phyloP scores from a whole-genome alignment of 164 flowering plant genomes.

The Buxus sempervirens region DNA sequence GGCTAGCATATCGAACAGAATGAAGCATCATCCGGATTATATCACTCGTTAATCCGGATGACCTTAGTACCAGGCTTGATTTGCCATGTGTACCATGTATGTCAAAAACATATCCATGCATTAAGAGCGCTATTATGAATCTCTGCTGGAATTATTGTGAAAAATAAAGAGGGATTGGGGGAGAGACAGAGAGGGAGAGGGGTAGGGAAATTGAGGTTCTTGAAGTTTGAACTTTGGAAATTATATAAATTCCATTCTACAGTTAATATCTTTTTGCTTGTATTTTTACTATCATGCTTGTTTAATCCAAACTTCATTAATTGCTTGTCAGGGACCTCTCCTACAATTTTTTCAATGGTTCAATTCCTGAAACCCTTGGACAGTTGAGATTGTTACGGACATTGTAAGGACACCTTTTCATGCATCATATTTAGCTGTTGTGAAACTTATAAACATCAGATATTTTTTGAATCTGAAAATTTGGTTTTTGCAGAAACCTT shows the following conservation, averaged over 20 bases:
- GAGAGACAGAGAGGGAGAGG: too few species aligned
- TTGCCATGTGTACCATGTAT: background rate
- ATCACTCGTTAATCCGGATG: background rate
- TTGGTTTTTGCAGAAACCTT: constrained; percentile 61
- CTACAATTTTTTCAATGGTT: constrained; percentile 79
- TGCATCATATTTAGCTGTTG: constrained; percentile 3
- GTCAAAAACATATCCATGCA: background rate
- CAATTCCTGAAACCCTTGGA: constrained; percentile 93
- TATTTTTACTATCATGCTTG: background rate
- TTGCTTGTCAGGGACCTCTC: constrained; percentile 79
- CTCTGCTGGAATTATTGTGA: background rate
- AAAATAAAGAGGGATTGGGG: too few species aligned
- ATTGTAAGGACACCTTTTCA: constrained; percentile 53
- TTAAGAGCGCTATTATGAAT: background rate
- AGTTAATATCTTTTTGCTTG: background rate
- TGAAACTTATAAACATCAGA: background rate
- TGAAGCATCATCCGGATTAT: too few species aligned
- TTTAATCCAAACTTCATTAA: constrained; percentile 4
- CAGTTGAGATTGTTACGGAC: constrained; percentile 56
- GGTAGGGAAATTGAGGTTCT: too few species aligned
- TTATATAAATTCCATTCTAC: background rate
- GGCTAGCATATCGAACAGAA: background rate
- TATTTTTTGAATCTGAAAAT: constrained; percentile 14
- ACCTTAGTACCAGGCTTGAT: too few species aligned
- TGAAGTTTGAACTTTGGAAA: background rate